These are phyloP conservation scores for Trichocladium antarcticum DNA, from an alignment of 495 filamentous ascomycete species.

Conservation along the genomic window DNA sequence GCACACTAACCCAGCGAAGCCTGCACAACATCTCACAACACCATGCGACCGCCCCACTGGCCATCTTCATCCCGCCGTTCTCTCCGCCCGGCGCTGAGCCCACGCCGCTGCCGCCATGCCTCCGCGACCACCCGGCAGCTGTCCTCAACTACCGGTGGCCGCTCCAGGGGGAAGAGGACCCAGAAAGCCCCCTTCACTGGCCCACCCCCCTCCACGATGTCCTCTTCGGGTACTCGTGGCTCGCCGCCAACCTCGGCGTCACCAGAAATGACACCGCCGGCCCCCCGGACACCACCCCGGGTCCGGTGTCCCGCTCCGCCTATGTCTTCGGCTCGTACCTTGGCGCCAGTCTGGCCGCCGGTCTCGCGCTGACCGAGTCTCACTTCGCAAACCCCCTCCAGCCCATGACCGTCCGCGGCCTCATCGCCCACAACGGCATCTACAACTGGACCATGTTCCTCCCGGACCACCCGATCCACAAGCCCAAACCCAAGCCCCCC, in stretches of 20 bases:
- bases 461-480: constrained; percentile 33
- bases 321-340: constrained; percentile 42
- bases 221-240: constrained; percentile 36
- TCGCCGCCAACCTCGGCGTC: constrained; percentile 26
- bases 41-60: constrained; percentile 18
- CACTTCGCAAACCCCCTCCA: not conserved
- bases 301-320: constrained; percentile 9
- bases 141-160: constrained; percentile 37
- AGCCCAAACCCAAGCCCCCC: not conserved
- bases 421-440: constrained; percentile 40
- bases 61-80: constrained; percentile 29
- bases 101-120: constrained; percentile 25
- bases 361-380: constrained; percentile 40
- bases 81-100: not conserved
- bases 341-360: constrained; percentile 38
- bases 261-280: not conserved
- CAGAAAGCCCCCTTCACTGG: constrained; percentile 25
- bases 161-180: not conserved
- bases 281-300: not conserved
- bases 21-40: constrained; percentile 26
- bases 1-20: constrained; percentile 9
- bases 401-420: constrained; percentile 33
- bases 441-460: constrained; percentile 45
- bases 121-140: constrained; percentile 23
- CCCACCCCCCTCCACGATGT: constrained; percentile 42